A percentile compares a stretch with the other conserved stretches of the same genome.
Conservation (phyloP, 2,329 filamentous ascomycete species). For the Aspergillaceae sp. region DNA sequence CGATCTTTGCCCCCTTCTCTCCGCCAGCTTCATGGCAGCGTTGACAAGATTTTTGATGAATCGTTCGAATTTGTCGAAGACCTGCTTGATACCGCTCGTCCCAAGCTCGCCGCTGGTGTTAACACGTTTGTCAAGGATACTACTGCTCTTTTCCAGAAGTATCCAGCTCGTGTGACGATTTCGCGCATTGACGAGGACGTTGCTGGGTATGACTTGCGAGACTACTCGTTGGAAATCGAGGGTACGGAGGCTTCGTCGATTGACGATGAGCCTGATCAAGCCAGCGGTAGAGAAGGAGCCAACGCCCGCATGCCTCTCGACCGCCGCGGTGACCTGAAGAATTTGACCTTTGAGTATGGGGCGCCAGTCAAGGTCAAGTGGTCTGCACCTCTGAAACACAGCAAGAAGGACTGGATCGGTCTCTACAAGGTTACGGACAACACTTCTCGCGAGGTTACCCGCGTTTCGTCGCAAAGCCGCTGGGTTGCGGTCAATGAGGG, state of each 20-base stretch:
- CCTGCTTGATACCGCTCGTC: conserved; percentile 73
- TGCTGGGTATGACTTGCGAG: conserved; percentile 66
- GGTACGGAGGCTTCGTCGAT: conserved; percentile 49
- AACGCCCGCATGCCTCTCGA: conserved; percentile 58
- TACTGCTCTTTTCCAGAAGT: conserved; percentile 77
- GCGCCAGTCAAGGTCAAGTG: conserved; percentile 82
- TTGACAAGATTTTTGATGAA: conserved; percentile 78
- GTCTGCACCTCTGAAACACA: conserved; percentile 80
- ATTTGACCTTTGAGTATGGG: conserved; percentile 77
- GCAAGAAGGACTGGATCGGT: conserved; percentile 89
- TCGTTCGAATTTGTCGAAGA: conserved; percentile 86
- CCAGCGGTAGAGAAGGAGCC: conserved; percentile 65
- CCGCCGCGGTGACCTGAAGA: conserved; percentile 56
- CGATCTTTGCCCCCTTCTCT: conserved; percentile 76
- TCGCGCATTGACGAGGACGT: conserved; percentile 71
- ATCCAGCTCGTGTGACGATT: conserved; percentile 77
- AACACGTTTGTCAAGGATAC: conserved; percentile 83
- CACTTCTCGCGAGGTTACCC: conserved; percentile 71
- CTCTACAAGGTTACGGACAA: conserved; percentile 96
- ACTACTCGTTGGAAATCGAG: conserved; percentile 69
- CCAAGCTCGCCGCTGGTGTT: conserved; percentile 77
- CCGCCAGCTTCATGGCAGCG: conserved; percentile 71
- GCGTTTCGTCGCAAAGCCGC: conserved; percentile 74
- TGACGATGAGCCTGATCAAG: conserved; percentile 48
- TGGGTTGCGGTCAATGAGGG: conserved; percentile 77